Evolutionary conservation across 225 moss, liverwort and hornwort genomes (phyloP).

Genomic region (Straminergon stramineum): DNA sequence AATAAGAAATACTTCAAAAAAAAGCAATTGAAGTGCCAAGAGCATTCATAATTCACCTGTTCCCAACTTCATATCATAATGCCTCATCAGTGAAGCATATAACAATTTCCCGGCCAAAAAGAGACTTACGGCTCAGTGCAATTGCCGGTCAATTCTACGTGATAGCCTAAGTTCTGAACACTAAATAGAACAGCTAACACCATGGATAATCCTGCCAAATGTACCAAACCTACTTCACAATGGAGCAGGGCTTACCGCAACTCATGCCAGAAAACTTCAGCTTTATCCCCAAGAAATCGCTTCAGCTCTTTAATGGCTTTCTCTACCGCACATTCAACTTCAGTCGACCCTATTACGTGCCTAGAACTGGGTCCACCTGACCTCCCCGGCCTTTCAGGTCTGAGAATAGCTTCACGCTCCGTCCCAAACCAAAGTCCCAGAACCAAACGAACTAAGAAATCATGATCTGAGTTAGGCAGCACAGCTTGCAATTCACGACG

Average conservation of each 20-base stretch:
- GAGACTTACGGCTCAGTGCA: neutral
- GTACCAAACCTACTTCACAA: neutral
- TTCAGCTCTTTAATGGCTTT: conserved; percentile 23
- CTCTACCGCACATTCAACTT: neutral
- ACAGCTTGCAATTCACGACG: conserved; percentile 42
- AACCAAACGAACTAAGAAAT: conserved; percentile 26
- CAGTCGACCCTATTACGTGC: neutral
- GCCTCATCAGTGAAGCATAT: neutral
- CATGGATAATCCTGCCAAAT: neutral
- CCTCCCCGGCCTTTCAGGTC: neutral
- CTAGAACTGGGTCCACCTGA: neutral
- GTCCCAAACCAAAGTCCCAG: conserved; percentile 30
- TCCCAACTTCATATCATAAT: neutral
- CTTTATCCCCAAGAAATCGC: conserved; percentile 34
- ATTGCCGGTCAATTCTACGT: neutral
- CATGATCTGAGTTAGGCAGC: conserved; percentile 19
- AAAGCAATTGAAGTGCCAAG: neutral
- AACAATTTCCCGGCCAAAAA: neutral
- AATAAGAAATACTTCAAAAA: neutral
- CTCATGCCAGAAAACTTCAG: conserved; percentile 49
- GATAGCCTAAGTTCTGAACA: neutral
- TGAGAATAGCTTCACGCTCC: neutral
- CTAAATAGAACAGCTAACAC: neutral
- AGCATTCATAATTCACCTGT: neutral
- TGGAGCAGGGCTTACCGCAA: conserved; percentile 21